Conservation (phyloP, 2,329 filamentous ascomycete species). For the Hortaea sp. region DNA sequence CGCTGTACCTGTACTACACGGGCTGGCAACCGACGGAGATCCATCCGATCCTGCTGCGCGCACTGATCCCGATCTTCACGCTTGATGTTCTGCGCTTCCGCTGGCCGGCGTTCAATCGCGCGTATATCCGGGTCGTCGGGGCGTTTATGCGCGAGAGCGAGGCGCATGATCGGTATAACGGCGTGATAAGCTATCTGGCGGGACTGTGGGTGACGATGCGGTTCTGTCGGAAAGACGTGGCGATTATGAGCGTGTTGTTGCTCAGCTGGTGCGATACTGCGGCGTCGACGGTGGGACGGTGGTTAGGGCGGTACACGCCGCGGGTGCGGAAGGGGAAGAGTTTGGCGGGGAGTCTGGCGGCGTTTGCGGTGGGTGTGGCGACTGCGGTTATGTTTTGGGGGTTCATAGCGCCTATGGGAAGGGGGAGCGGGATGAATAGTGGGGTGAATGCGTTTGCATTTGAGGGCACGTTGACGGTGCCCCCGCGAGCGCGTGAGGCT, state of each 20-base stretch:
- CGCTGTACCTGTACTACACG: conserved; percentile 71
- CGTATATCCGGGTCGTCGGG: conserved; percentile 77
- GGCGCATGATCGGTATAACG: conserved; percentile 78
- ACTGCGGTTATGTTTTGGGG: conserved; percentile 86
- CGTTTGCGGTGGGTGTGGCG: conserved; percentile 69
- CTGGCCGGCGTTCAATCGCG: conserved; percentile 67
- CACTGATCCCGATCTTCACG: conserved; percentile 72
- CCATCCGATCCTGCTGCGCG: conserved; percentile 71
- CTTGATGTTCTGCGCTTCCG: conserved; percentile 76
- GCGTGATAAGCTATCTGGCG: conserved; percentile 91
- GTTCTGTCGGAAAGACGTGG: conserved; percentile 88
- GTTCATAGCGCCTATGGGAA: conserved; percentile 55
- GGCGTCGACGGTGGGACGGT: conserved; percentile 82
- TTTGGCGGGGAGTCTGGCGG: conserved; percentile 76
- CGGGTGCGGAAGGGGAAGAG: conserved; percentile 81
- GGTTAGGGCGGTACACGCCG: conserved; percentile 83
- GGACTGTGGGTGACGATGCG: conserved; percentile 78
- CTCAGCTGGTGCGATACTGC: conserved; percentile 98
- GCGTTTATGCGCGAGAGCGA: conserved; percentile 96
- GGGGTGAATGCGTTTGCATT: conserved; percentile 64
- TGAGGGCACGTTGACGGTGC: conserved; percentile 63
- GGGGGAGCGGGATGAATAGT: conserved; percentile 23
- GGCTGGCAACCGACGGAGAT: conserved; percentile 70
- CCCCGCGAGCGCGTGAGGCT: conserved; percentile 45
- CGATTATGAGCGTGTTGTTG: conserved; percentile 77